Base-by-base conservation (phyloP, 2,329 filamentous ascomycete species). In the Alternaria tenuissima region DNA sequence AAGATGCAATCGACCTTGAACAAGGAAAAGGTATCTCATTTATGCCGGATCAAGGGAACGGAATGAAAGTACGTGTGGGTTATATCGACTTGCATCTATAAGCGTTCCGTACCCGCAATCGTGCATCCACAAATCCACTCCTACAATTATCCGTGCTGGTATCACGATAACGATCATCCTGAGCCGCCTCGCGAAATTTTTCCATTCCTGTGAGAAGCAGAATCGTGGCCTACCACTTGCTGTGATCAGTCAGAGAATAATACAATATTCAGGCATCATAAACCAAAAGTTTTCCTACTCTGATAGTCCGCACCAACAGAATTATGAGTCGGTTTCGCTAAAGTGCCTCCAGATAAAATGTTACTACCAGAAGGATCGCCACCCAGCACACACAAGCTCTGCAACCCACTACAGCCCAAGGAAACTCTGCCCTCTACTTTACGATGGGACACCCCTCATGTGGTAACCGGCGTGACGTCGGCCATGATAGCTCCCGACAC, bases 11-110 rank as follows among this genome's bases (percentile, higher is more conserved):
- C 6, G 30, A 14, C 20, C 9, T 11, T 34, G 18, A 34, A 34
- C 46, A 36, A 48, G 30, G 18, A 41, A 14, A 48, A 18, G 20
- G n/a, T 7, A 26, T 22, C 6, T 12, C 18, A 7, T 38, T 22
- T 32, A 8, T 24, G 30, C 32, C 46, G 20, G 20, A 38, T n/a
- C 14, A 26, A 26, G 20, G 18, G 22, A 38, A 7, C 16, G 20
- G 3, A 7, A 24, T 26, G 4, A 38, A 39, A 43, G 42, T 53
- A 34, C 18, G 42, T 41, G 24, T 44, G 36, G 30, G 22, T 47
- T 46, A 41, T 44, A 38, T 32, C n/a, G 43, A 36, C 36, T 26
- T 39, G 57, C 30, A 52, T 51, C 32, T 52, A 39, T 24, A 47
- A 11, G 36, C 7, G 36, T 48, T 51, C 22, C 20, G 22, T 46